These are phyloP conservation scores for Calycina herbarum DNA, from an alignment of 2,329 filamentous ascomycete species.

Conservation along the genomic window DNA sequence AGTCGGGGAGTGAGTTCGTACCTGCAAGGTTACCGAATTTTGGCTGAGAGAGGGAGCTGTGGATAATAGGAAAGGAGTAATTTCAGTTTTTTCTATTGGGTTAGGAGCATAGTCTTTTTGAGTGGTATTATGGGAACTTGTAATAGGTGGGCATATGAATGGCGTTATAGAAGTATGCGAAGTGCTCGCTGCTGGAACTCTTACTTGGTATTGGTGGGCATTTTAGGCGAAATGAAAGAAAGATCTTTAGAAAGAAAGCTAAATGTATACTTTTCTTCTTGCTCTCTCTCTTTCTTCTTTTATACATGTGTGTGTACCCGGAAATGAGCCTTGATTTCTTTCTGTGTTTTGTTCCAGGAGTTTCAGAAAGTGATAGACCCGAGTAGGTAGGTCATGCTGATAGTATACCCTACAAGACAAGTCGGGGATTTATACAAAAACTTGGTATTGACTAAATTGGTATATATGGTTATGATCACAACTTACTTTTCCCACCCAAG, in stretches of 20 bases:
- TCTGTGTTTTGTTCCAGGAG: too few relatives aligned
- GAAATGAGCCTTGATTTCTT: too few relatives aligned
- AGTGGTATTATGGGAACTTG: background rate
- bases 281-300: background rate
- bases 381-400: too few relatives aligned
- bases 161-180: slow-evolving; percentile 37
- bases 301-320: background rate
- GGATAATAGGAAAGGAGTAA: background rate
- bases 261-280: background rate
- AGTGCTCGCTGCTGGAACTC: slow-evolving; percentile 36
- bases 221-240: slow-evolving; percentile 1
- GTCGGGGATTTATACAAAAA: background rate
- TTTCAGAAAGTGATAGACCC: too few relatives aligned
- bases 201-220: slow-evolving; percentile 10
- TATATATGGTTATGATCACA: slow-evolving; percentile 21
- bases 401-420: too few relatives aligned
- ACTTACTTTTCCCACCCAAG: slow-evolving; percentile 46
- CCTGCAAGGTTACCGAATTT: slow-evolving; percentile 61
- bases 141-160: slow-evolving; percentile 18
- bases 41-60: slow-evolving; percentile 29
- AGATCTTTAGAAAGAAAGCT: background rate
- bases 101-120: background rate
- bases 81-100: slow-evolving; percentile 2
- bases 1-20: slow-evolving; percentile 46
- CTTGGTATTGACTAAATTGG: background rate